Evolutionary conservation across 805 yeast species (phyloP).

Genomic region (Candida mattraensis): DNA sequence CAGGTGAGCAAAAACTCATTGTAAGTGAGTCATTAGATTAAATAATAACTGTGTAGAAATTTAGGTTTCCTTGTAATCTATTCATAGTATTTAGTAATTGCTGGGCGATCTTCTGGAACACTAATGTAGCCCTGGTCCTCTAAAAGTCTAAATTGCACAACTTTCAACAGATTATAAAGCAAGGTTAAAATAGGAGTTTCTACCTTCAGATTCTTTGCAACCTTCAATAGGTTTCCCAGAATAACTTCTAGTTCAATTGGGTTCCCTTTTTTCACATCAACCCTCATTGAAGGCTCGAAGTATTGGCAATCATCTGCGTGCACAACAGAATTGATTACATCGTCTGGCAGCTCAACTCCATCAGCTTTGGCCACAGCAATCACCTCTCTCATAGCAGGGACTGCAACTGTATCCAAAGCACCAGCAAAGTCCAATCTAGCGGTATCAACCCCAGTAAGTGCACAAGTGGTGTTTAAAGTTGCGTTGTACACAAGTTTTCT

Average conservation of each 20-base stretch:
- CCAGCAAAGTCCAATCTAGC: constrained; percentile 52
- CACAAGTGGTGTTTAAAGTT: constrained; percentile 61
- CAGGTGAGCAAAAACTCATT: too few species aligned
- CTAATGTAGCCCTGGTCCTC: constrained; percentile 51
- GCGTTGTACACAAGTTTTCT: constrained; percentile 69
- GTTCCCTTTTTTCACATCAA: constrained; percentile 60
- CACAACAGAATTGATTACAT: constrained; percentile 46
- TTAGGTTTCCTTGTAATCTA: too few species aligned
- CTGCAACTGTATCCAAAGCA: constrained; percentile 38
- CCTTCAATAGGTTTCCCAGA: constrained; percentile 59
- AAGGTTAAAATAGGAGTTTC: constrained; percentile 58
- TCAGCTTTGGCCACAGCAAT: constrained; percentile 67
- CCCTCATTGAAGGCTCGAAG: constrained; percentile 71
- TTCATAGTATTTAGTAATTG: constrained; percentile 3
- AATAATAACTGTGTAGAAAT: too few species aligned
- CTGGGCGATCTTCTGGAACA: constrained; percentile 45
- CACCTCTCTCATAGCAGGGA: constrained; percentile 71
- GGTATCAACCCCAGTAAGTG: constrained; percentile 58
- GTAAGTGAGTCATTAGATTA: too few species aligned
- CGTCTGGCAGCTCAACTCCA: constrained; percentile 52
- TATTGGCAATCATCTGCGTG: constrained; percentile 57
- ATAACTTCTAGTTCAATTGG: constrained; percentile 72
- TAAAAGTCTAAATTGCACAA: constrained; percentile 60
- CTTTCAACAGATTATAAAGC: constrained; percentile 57
- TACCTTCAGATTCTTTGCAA: constrained; percentile 49